phyloP scores from a whole-genome alignment of 768 basidiomycete species.

The Tricholoma furcatifolium region DNA sequence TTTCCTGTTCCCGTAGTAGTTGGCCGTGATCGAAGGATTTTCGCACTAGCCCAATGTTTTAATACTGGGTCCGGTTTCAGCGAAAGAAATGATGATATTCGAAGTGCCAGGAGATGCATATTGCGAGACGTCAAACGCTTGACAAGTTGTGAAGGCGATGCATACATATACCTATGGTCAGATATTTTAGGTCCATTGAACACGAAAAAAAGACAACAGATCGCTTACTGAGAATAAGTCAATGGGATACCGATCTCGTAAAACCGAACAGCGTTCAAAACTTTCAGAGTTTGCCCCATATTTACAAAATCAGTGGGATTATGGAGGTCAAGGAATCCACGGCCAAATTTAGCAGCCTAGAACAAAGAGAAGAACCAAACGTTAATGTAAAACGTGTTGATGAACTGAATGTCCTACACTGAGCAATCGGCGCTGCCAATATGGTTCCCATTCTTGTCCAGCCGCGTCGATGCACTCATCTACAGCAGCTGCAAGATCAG shows the following conservation, averaged over 20 bases:
- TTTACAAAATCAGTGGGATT: constrained; percentile 90
- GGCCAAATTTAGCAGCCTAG: constrained; percentile 95
- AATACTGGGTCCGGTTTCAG: constrained; percentile 86
- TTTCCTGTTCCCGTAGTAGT: constrained; percentile 49
- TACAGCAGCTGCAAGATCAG: constrained; percentile 57
- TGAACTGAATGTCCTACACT: constrained; percentile 50
- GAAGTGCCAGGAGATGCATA: constrained; percentile 87
- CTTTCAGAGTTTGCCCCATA: constrained; percentile 91
- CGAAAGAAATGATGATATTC: constrained; percentile 81
- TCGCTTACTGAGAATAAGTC: constrained; percentile 84
- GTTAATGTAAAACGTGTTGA: neutral
- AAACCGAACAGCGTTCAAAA: constrained; percentile 88
- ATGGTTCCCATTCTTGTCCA: constrained; percentile 85
- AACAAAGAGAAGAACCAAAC: neutral
- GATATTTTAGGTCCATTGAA: neutral
- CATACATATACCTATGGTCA: constrained; percentile 67
- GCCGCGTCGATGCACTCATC: constrained; percentile 90
- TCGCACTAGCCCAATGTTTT: constrained; percentile 94
- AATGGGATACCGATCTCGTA: constrained; percentile 93
- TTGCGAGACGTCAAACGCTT: constrained; percentile 82
- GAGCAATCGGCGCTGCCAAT: constrained; percentile 85
- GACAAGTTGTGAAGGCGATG: constrained; percentile 80
- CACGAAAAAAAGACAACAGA: neutral
- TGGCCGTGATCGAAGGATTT: constrained; percentile 75
- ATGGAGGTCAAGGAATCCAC: constrained; percentile 89